These are phyloP conservation scores for Neurospora crassa DNA, from an alignment of 2,329 filamentous ascomycete species.

Conservation along the genomic window DNA sequence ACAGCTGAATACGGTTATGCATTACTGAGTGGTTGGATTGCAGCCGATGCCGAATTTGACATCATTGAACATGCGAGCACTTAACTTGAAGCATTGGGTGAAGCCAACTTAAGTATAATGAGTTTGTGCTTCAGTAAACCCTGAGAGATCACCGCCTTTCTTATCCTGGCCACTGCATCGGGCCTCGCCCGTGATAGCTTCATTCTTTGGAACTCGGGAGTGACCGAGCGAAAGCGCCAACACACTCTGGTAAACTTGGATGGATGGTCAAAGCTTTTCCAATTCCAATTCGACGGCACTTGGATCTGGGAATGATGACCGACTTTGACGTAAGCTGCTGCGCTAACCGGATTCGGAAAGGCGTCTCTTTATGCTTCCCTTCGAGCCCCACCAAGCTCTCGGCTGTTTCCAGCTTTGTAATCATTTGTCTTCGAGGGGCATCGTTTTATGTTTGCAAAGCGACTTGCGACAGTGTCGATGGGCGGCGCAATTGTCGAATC, in stretches of 20 bases:
- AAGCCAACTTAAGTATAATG: too few relatives aligned
- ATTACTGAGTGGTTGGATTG: too few relatives aligned
- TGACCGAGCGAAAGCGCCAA: background rate
- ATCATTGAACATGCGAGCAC: too few relatives aligned
- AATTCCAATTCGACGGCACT: background rate
- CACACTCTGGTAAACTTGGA: background rate
- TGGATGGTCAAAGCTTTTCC: background rate
- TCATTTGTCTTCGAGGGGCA: background rate
- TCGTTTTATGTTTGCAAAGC: background rate
- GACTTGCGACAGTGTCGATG: background rate
- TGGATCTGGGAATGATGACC: conserved; percentile 6
- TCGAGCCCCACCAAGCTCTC: background rate
- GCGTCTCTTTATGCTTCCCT: background rate
- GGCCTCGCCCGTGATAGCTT: background rate
- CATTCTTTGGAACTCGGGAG: background rate
- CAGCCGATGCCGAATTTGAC: too few relatives aligned
- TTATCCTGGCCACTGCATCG: background rate
- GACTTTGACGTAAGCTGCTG: conserved; percentile 12
- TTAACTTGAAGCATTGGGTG: too few relatives aligned
- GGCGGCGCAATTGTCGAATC: background rate
- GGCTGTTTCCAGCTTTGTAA: background rate
- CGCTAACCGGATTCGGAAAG: conserved; percentile 5
- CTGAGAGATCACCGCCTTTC: background rate
- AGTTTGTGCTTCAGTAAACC: background rate
- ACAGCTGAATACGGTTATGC: too few relatives aligned